Evolutionary conservation across 768 basidiomycete genomes (phyloP).

Genomic region (Boletus speciosus): DNA sequence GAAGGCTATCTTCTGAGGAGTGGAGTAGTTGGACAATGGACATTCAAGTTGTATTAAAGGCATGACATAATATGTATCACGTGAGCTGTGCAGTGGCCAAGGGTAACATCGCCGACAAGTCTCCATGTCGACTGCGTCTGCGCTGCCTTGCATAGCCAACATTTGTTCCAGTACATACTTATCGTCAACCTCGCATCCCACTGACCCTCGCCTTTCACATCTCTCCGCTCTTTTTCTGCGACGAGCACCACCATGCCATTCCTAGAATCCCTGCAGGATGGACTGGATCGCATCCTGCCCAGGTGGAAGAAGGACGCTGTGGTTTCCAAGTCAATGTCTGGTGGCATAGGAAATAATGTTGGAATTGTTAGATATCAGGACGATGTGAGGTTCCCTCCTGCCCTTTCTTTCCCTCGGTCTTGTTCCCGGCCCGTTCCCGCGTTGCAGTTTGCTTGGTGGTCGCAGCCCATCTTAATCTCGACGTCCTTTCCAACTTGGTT

Average conservation of each 20-base stretch:
- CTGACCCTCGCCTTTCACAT: background rate
- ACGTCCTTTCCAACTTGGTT: constrained; percentile 20
- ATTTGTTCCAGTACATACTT: constrained; percentile 2
- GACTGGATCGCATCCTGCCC: constrained; percentile 31
- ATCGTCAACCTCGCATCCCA: background rate
- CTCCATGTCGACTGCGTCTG: constrained; percentile 9
- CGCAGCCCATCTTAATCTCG: constrained; percentile 20
- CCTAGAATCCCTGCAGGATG: constrained; percentile 29
- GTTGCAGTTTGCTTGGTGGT: constrained; percentile 16
- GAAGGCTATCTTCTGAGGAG: constrained; percentile 42
- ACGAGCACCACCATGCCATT: constrained; percentile 21
- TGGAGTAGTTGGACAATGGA: background rate
- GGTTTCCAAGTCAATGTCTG: constrained; percentile 38
- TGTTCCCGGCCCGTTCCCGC: constrained; percentile 2
- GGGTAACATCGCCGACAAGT: background rate
- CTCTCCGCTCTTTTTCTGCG: background rate
- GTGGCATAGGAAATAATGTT: constrained; percentile 57
- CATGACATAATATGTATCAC: constrained; percentile 26
- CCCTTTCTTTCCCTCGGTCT: background rate
- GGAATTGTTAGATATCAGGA: constrained; percentile 64
- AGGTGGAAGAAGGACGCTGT: constrained; percentile 5
- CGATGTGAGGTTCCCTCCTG: constrained; percentile 52
- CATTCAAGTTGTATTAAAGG: background rate
- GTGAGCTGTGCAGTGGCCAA: constrained; percentile 9
- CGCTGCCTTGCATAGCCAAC: constrained; percentile 12